Evolutionary conservation across 2,329 filamentous ascomycete species (phyloP), one percentile per base, ranked within the genome.

Genomic region (Colletotrichum tabaci): DNA sequence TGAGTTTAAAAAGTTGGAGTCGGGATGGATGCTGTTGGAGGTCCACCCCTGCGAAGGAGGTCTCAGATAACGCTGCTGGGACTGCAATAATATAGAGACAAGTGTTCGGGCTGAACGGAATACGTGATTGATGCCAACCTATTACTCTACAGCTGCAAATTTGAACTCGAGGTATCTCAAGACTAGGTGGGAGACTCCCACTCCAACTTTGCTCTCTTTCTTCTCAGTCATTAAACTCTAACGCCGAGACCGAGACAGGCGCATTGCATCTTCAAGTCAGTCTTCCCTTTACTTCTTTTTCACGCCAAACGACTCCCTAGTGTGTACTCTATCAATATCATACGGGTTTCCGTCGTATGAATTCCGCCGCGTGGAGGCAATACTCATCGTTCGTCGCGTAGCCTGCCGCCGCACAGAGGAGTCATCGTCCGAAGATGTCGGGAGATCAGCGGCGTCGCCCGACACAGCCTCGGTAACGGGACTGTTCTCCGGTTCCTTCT

Each of bases 401-500:
- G 16, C 15, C 44, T 56, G 21, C 26, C 23, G 40, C 13, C 18
- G 42, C 10, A 56, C 21, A 18, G 26, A 64, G 8, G 60, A 40
- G 7, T 23, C n/a, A 7, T 56, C 66, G 12, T 57, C 60, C 2
- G 66, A 64, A 44, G 49, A 23, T n/a, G 21, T 42, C 9, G 12
- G 30, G 16, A 42, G 18, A 5, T 64, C 66, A 26, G 49, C n/a
- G 5, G 42, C 23, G 49, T 61, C 46, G 15, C 46, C 42, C 5
- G n/a, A 8, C 13, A 40, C 30, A 4, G 3, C 42, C 16, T 64
- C 50, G 12, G 21, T 18, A 0, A 30, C 15, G 12, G 9, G 35
- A 85, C 4, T 63, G 16, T 40, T 18, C 49, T 69, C 60, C 10
- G 55, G 58, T 16, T 67, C 60, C 35, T 61, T 67, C 21, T 72